Evolutionary conservation across 2,329 filamentous ascomycete species (phyloP).

Genomic region (Fusarium agapanthi): DNA sequence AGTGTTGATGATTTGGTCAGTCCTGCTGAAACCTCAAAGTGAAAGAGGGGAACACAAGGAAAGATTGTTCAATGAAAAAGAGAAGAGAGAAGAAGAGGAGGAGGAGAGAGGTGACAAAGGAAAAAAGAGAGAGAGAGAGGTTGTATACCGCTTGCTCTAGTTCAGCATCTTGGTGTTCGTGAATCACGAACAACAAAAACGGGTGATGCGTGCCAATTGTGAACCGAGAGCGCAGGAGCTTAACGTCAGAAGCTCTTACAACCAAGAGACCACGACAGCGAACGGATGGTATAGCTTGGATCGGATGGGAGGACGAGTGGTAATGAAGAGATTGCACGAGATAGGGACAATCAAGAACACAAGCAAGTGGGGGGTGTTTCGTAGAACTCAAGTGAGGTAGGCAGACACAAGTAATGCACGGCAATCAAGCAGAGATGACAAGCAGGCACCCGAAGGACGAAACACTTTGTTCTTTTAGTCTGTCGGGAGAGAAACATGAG

Average conservation of each 20-base stretch:
- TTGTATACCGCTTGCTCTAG: slow-evolving; percentile 31
- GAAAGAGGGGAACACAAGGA: slow-evolving; percentile 31
- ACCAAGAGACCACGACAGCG: slow-evolving; percentile 35
- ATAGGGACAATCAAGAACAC: slow-evolving; percentile 33
- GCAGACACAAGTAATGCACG: slow-evolving; percentile 15
- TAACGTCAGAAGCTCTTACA: slow-evolving; percentile 21
- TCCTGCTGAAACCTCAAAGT: slow-evolving; percentile 40
- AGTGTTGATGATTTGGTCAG: slow-evolving; percentile 32
- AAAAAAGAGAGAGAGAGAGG: slow-evolving; percentile 27
- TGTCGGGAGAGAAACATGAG: slow-evolving; percentile 25
- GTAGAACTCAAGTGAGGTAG: neutral
- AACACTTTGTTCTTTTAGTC: slow-evolving; percentile 31
- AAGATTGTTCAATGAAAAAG: slow-evolving; percentile 20
- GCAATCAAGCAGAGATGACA: slow-evolving; percentile 26
- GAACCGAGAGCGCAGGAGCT: slow-evolving; percentile 13
- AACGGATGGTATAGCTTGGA: slow-evolving; percentile 19
- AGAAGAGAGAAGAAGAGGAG: slow-evolving; percentile 15
- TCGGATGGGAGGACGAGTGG: slow-evolving; percentile 37
- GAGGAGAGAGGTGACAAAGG: slow-evolving; percentile 20
- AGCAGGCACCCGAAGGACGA: slow-evolving; percentile 35
- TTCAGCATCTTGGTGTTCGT: slow-evolving; percentile 39
- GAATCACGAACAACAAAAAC: slow-evolving; percentile 38
- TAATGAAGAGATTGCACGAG: slow-evolving; percentile 36
- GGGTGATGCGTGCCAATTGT: slow-evolving; percentile 27
- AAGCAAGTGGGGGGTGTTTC: slow-evolving; percentile 6